These are phyloP conservation scores for Clathrospora elynae DNA, from an alignment of 2,329 filamentous ascomycete genomes.

Conservation along the genomic window DNA sequence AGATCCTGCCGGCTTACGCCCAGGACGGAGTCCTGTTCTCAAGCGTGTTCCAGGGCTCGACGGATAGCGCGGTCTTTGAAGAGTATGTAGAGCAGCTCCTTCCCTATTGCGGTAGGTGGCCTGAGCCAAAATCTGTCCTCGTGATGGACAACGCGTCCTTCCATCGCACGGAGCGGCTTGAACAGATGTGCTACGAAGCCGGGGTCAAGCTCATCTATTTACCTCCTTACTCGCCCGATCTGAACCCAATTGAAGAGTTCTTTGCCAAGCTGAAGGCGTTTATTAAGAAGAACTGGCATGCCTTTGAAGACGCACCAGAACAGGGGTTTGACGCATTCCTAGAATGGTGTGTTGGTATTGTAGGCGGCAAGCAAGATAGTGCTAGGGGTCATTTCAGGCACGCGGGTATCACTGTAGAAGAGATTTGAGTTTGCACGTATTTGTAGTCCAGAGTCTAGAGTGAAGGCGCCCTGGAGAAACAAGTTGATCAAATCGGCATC, in stretches of 20 bases:
- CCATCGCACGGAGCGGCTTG: slow-evolving; percentile 27
- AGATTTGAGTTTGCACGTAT: slow-evolving; percentile 1
- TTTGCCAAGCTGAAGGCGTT: slow-evolving; percentile 47
- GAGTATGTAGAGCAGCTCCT: slow-evolving; percentile 20
- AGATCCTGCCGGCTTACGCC: slow-evolving; percentile 14
- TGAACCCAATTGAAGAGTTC: slow-evolving; percentile 48
- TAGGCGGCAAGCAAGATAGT: slow-evolving; percentile 27
- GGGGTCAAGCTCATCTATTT: slow-evolving; percentile 44
- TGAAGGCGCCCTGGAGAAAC: background rate
- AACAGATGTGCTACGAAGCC: slow-evolving; percentile 37
- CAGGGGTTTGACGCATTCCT: slow-evolving; percentile 33
- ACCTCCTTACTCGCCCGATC: slow-evolving; percentile 45
- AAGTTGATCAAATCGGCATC: slow-evolving; percentile 17
- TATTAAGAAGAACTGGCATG: slow-evolving; percentile 32
- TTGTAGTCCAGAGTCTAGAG: slow-evolving; percentile 22
- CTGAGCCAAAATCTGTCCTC: slow-evolving; percentile 14
- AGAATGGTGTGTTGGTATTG: slow-evolving; percentile 35
- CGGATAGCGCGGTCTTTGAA: slow-evolving; percentile 14
- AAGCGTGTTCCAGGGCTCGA: slow-evolving; percentile 13
- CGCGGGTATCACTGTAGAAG: slow-evolving; percentile 20
- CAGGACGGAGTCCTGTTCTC: slow-evolving; percentile 11
- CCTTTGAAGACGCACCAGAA: slow-evolving; percentile 16
- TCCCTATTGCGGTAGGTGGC: slow-evolving; percentile 9
- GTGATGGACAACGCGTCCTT: slow-evolving; percentile 21
- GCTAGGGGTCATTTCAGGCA: slow-evolving; percentile 35